phyloP scores from a whole-genome alignment of 2,329 filamentous ascomycete species.

The Fusarium mexicanum region DNA sequence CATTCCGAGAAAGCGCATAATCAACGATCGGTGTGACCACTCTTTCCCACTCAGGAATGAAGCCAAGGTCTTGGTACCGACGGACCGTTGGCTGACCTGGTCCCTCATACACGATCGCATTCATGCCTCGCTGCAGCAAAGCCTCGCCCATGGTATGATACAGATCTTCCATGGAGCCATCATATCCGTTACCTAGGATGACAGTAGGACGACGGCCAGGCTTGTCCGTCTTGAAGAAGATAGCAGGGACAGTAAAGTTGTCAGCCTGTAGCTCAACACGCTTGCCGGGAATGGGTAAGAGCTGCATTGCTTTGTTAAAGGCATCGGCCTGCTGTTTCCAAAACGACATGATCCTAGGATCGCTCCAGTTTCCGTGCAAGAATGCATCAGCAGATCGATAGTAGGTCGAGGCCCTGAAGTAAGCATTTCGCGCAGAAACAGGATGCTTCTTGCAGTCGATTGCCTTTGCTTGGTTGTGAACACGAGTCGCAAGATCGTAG shows the following conservation, averaged over 20 bases:
- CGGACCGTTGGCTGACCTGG: slow-evolving; percentile 56
- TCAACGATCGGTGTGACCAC: slow-evolving; percentile 54
- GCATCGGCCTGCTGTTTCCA: slow-evolving; percentile 50
- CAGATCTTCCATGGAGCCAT: slow-evolving; percentile 56
- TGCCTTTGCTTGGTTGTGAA: slow-evolving; percentile 30
- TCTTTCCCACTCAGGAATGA: slow-evolving; percentile 56
- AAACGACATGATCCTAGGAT: slow-evolving; percentile 51
- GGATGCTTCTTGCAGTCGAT: slow-evolving; percentile 35
- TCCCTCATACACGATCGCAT: slow-evolving; percentile 57
- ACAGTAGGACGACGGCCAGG: slow-evolving; percentile 49
- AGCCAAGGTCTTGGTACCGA: slow-evolving; percentile 53
- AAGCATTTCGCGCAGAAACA: slow-evolving; percentile 39
- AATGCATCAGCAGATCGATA: slow-evolving; percentile 55
- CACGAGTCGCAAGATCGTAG: slow-evolving; percentile 35
- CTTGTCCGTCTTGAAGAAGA: slow-evolving; percentile 46
- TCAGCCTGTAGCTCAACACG: slow-evolving; percentile 44
- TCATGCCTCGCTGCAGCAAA: slow-evolving; percentile 53
- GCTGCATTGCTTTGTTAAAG: slow-evolving; percentile 51
- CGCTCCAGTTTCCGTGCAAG: slow-evolving; percentile 51
- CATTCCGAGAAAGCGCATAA: slow-evolving; percentile 41
- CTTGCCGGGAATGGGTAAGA: slow-evolving; percentile 49
- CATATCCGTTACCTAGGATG: slow-evolving; percentile 55
- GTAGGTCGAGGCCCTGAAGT: slow-evolving; percentile 54
- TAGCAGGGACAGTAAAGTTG: slow-evolving; percentile 49
- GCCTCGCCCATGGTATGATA: slow-evolving; percentile 50